Evolutionary conservation across 2,329 filamentous ascomycete species (phyloP).

Genomic region (Penicillium sp.): DNA sequence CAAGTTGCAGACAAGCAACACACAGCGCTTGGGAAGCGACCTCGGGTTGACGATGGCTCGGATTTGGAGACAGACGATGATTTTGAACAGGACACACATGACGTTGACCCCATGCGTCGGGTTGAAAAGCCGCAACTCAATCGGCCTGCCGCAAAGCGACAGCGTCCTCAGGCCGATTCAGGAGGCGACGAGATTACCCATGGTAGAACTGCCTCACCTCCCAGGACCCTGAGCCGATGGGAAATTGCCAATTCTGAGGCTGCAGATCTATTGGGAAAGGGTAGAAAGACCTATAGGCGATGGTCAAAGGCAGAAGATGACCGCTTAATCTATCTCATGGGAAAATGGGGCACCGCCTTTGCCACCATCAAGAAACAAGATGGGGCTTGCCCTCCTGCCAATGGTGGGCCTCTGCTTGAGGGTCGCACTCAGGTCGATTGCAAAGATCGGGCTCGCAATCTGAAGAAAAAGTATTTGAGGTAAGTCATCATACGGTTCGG

Average conservation of each 20-base stretch:
- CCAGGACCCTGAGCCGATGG: background rate
- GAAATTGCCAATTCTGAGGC: background rate
- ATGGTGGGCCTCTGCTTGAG: slow-evolving; percentile 33
- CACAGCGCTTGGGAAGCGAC: slow-evolving; percentile 1
- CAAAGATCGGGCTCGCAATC: slow-evolving; percentile 54
- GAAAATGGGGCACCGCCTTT: slow-evolving; percentile 46
- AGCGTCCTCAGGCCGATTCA: background rate
- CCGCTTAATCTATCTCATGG: slow-evolving; percentile 51
- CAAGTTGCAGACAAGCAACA: slow-evolving; percentile 18
- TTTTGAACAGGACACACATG: slow-evolving; percentile 43
- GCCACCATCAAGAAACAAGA: slow-evolving; percentile 43
- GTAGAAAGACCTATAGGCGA: slow-evolving; percentile 2
- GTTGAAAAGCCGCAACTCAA: slow-evolving; percentile 29
- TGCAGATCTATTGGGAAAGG: background rate
- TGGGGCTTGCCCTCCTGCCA: slow-evolving; percentile 23
- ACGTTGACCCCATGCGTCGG: slow-evolving; percentile 30
- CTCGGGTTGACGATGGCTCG: slow-evolving; percentile 33
- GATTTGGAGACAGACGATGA: slow-evolving; percentile 19
- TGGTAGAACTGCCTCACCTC: background rate
- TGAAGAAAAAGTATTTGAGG: slow-evolving; percentile 48
- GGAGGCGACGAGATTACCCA: background rate
- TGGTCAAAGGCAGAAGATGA: slow-evolving; percentile 43
- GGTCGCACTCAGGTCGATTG: slow-evolving; percentile 51
- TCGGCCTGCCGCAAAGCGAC: slow-evolving; percentile 9
- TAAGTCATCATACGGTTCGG: background rate